Percentiles rank a stretch among this genome's conserved stretches.
Conservation (phyloP, 805 yeast genomes). For the Spathaspora sp. region DNA sequence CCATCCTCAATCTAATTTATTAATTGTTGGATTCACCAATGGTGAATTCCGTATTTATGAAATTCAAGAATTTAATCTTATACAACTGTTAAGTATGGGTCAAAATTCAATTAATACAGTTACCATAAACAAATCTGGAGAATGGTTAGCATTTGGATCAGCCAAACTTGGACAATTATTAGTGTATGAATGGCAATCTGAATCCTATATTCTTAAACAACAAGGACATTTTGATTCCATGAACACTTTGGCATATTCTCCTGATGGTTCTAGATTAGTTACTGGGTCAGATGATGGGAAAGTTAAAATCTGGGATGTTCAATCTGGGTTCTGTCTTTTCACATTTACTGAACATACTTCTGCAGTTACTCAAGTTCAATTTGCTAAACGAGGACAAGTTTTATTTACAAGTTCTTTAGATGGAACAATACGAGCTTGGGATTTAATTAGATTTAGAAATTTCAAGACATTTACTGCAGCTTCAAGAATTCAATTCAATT, state of each 20-base stretch:
- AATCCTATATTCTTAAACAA: slow-evolving; percentile 89
- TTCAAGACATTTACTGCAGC: slow-evolving; percentile 94
- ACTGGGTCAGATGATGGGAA: slow-evolving; percentile 97
- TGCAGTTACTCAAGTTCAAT: slow-evolving; percentile 81
- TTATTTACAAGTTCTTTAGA: slow-evolving; percentile 88
- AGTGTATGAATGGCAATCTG: slow-evolving; percentile 99
- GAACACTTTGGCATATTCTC: slow-evolving; percentile 81
- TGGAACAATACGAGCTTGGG: slow-evolving; percentile 98
- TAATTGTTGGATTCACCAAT: slow-evolving; percentile 84
- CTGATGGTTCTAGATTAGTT: slow-evolving; percentile 88
- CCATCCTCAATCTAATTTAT: slow-evolving; percentile 64
- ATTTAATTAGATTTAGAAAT: slow-evolving; percentile 85
- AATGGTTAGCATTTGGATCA: slow-evolving; percentile 97
- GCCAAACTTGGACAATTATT: slow-evolving; percentile 85
- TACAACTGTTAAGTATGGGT: slow-evolving; percentile 90
- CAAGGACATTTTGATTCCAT: slow-evolving; percentile 96
- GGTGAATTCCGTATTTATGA: slow-evolving; percentile 94
- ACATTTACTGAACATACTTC: slow-evolving; percentile 91
- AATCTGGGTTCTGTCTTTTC: slow-evolving; percentile 86
- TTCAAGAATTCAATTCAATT: slow-evolving; percentile 78
- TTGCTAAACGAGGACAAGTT: slow-evolving; percentile 88
- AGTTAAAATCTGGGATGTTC: slow-evolving; percentile 93
- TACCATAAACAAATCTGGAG: slow-evolving; percentile 77
- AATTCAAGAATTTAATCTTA: slow-evolving; percentile 69
- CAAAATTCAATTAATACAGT: slow-evolving; percentile 85